phyloP scores from a whole-genome alignment of 2,329 filamentous ascomycete species.

The Emericellopsis cladophorae region DNA sequence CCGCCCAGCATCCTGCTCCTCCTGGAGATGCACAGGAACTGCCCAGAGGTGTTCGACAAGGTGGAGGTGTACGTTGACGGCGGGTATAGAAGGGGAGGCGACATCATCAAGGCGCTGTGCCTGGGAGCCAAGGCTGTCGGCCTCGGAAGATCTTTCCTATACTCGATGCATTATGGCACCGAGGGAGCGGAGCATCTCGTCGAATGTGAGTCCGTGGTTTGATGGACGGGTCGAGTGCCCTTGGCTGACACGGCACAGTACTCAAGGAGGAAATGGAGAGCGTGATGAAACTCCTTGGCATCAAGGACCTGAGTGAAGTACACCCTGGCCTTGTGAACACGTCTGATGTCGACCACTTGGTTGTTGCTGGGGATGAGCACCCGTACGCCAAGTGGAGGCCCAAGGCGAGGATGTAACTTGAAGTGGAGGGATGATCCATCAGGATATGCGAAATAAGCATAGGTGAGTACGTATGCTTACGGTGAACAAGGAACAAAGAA shows the following conservation, averaged over 20 bases:
- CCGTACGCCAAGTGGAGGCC: slow-evolving; percentile 1
- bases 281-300: slow-evolving; percentile 2
- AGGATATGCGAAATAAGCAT: too few species aligned
- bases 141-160: slow-evolving; percentile 48
- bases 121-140: slow-evolving; percentile 52
- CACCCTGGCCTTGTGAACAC: slow-evolving; percentile 1
- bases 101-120: slow-evolving; percentile 55
- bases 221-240: background rate
- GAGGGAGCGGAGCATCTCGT: slow-evolving; percentile 2
- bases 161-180: slow-evolving; percentile 8
- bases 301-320: background rate
- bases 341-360: slow-evolving; percentile 1
- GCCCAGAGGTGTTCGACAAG: slow-evolving; percentile 44
- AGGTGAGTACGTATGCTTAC: too few species aligned
- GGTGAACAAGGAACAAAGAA: too few species aligned
- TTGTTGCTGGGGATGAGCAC: background rate
- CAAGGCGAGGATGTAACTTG: background rate
- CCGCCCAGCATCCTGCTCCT: slow-evolving; percentile 14
- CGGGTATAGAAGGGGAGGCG: slow-evolving; percentile 50
- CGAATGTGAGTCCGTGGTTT: background rate
- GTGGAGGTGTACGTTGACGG: slow-evolving; percentile 54
- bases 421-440: too few species aligned
- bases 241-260: slow-evolving; percentile 1
- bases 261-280: slow-evolving; percentile 1
- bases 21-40: slow-evolving; percentile 49